Conservation (phyloP, 495 filamentous ascomycete species). For the Aspergillus hancockii region DNA sequence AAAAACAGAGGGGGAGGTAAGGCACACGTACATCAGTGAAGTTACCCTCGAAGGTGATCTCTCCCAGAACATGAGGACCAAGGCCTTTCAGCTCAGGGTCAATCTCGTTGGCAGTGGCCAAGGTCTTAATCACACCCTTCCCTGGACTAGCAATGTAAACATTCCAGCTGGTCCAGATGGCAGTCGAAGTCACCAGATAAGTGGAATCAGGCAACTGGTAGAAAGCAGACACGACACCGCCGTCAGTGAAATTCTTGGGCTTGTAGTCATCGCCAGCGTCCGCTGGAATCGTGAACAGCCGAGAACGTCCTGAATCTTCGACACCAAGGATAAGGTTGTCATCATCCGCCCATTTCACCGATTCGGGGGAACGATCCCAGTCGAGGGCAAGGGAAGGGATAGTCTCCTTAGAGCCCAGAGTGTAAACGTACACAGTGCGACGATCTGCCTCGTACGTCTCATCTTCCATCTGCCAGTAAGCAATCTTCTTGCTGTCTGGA, state of each 20-base stretch:
- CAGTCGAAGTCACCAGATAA: constrained; percentile 34
- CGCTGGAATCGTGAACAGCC: constrained; percentile 35
- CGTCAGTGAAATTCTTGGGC: constrained; percentile 34
- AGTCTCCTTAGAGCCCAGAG: constrained; percentile 28
- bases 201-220: constrained; percentile 35
- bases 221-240: constrained; percentile 26
- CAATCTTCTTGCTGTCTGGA: constrained; percentile 37
- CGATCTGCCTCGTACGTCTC: constrained; percentile 38
- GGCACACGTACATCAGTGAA: constrained; percentile 32
- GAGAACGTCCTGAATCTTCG: constrained; percentile 32
- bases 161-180: constrained; percentile 37
- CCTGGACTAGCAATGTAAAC: constrained; percentile 34
- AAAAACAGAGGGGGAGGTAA: no score
- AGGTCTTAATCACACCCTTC: constrained; percentile 25
- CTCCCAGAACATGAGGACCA: constrained; percentile 34
- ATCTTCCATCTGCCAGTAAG: constrained; percentile 45
- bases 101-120: constrained; percentile 38
- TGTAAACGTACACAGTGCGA: constrained; percentile 37
- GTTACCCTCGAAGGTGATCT: constrained; percentile 40
- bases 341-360: constrained; percentile 38
- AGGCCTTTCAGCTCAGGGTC: constrained; percentile 34
- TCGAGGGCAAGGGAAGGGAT: constrained; percentile 34
- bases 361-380: constrained; percentile 43
- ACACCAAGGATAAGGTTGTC: constrained; percentile 32
- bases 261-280: constrained; percentile 32